Evolutionary conservation across 2,329 filamentous ascomycete genomes (phyloP), one percentile per base, ranked within the genome.

Genomic region (Ramichloridium luteum): DNA sequence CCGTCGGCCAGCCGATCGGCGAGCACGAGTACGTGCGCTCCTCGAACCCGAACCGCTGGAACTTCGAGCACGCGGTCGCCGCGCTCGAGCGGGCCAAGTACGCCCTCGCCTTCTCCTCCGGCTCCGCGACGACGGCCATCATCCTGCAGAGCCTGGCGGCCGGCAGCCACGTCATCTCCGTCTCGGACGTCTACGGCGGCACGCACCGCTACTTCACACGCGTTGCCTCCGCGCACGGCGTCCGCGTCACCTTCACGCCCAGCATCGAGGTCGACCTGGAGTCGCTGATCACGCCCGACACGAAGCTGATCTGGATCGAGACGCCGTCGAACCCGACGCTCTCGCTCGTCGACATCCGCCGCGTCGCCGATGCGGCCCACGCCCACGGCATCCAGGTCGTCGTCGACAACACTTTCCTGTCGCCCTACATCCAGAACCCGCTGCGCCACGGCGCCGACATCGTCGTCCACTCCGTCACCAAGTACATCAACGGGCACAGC

Each of bases 141-240:
- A 84, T 98, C 52, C 74, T 98, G 36, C 90, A 96, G 64, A 90
- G 82, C 46, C 73, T 98, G 36, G 85, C 88, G 14, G 70, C 80
- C 9, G 86, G 85, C 40, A 90, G 83, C 28, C 90, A 98, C 62
- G 83, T 98, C 50, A 78, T 98, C 49, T 94, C 85, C 39, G 84
- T 98, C 28, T 93, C 85, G 27, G 90, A 98, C 58, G 86, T 98
- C 49, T 98, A 98, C 59, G 90, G 90, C 47, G 90, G 90, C 48
- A 98, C 90, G 25, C 90, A 98, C 65, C 74, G 90, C 51, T 98
- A 98, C 68, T 98, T 98, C 68, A 98, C 90, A 44, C 86, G 94
- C 64, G 90, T 96, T 30, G 90, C 90, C 35, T 77, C 83, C 50
- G 85, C 90, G 15, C 90, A 98, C 59, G 84, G 88, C 50, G 84